Base-by-base conservation (phyloP, 1,284 basidiomycete genomes). In the Rugosomyces carneus region DNA sequence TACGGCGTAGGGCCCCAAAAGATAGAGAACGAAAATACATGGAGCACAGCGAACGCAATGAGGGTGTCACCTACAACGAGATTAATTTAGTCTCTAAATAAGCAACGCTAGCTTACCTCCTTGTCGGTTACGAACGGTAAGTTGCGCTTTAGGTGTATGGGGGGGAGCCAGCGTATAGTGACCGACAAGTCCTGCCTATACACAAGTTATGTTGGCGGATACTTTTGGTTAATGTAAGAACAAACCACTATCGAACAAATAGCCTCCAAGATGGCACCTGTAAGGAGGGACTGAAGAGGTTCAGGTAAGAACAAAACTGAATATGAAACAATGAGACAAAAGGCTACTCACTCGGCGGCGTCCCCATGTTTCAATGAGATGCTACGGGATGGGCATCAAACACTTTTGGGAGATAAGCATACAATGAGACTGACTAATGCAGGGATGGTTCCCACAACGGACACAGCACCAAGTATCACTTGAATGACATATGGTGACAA, bases 1-100 rank as follows among this genome's bases (percentile, higher is more conserved):
- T 74, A 84, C 57, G 81, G 84, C 10, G 78, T 78, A 2, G 81
- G 77, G 1, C 83, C 85, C 83, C 83, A 89, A 70, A 84, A 84
- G 49, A 83, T 71, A 0, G 74, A 75, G 66, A 78, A 89, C 15
- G 75, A 76, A 53, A 81, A 75, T n/a, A 89, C 80, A 51, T 89
- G 86, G 27, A 89, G 62, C 23, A 89, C 77, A 1, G 85, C 86
- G 58, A 89, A 89, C 0, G 86, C 80, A 54, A 87, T 84, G 32
- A 86, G 66, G 0, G 76, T 72, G 52, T 82, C 76, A 40, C 81
- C 69, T 69, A 48, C 35, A 18, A 35, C 18, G 32, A 20, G 18
- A 19, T 7, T 32, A 26, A 9, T 15, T 0, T 11, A 16, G 18
- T 29, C 4, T 10, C 11, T 20, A 41, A 27, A 1, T 16, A 9